Evolutionary conservation across 352 stramenopile species (phyloP), one percentile per base, ranked within the genome.

Genomic region (Pythium coloratum): DNA sequence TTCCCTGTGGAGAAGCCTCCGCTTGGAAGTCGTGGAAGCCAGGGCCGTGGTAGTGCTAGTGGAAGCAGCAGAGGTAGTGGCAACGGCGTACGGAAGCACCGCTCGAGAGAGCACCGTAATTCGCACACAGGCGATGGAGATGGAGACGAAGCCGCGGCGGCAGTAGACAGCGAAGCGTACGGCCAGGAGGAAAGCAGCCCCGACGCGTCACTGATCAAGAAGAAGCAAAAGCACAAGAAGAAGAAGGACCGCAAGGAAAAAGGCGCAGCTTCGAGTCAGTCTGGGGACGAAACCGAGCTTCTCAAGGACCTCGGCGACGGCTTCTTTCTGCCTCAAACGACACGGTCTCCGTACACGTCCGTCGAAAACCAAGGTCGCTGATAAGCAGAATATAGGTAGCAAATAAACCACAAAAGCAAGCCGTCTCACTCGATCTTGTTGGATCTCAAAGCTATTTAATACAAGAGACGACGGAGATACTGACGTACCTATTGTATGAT

Each of bases 221-320:
- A 81, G 44, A 78, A 75, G 30, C 66, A 53, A 13, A 74, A 76
- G 51, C 44, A 85, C 60, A 88, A 85, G 62, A 90, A 82, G 20
- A 89, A 88, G 62, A 84, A 82, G 56, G 86, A 81, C 6, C 38
- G 49, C 47, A 73, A 86, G 55, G 81, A 87, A 14, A 84, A 89
- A n/a, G 66, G 67, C 1, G 62, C 72, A 1, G 69, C 81, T 32
- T 53, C 46, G 1, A 24, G 82, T 66, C 18, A 65, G 73, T 8
- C 49, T 69, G 8, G 32, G 36, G 67, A 75, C 28, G 67, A 69
- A 10, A 33, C 9, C 12, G 53, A 68, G 42, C 30, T 72, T n/a
- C 59, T 72, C 16, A 59, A 64, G 5, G 67, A 74, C 33, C 38
- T 67, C 18, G 69, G 58, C 57, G 61, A 62, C 50, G 50, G 59